Percentiles rank a stretch among this genome's conserved stretches.
Conservation (phyloP, 768 basidiomycete genomes). For the Trametes coccinea region DNA sequence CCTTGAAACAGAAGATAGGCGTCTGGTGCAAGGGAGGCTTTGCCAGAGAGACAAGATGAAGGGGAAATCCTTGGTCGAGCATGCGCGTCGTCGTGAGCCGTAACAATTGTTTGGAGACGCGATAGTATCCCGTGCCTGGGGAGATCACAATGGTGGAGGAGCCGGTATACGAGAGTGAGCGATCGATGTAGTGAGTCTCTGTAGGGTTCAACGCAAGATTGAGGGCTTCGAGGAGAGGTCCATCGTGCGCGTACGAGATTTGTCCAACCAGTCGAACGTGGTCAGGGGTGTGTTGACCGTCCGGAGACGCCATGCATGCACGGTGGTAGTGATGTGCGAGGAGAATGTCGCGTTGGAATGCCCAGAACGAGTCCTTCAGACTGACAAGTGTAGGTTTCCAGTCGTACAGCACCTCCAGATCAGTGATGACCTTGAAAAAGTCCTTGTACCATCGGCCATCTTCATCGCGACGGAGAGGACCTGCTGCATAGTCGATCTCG, state of each 20-base stretch:
- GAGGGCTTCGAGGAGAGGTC: slow-evolving; percentile 92
- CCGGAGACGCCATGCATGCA: slow-evolving; percentile 44
- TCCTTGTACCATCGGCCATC: slow-evolving; percentile 88
- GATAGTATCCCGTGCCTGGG: slow-evolving; percentile 92
- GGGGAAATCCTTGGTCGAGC: slow-evolving; percentile 88
- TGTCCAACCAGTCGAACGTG: slow-evolving; percentile 74
- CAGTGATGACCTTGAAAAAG: slow-evolving; percentile 94
- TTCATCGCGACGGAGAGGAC: slow-evolving; percentile 76
- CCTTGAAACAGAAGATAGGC: slow-evolving; percentile 88
- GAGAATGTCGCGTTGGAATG: slow-evolving; percentile 88
- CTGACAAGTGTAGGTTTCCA: slow-evolving; percentile 86
- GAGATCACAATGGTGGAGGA: slow-evolving; percentile 82
- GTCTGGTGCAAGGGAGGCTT: slow-evolving; percentile 93
- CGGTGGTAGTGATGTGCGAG: slow-evolving; percentile 88
- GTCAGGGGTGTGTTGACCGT: slow-evolving; percentile 31
- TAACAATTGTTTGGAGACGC: slow-evolving; percentile 86
- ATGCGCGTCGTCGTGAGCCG: slow-evolving; percentile 91
- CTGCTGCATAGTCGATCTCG: slow-evolving; percentile 81
- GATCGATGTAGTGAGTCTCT: slow-evolving; percentile 94
- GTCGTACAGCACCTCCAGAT: slow-evolving; percentile 83
- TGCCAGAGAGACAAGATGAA: slow-evolving; percentile 85
- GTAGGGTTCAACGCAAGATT: slow-evolving; percentile 91
- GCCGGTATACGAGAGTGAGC: slow-evolving; percentile 89
- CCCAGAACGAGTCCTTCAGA: slow-evolving; percentile 88
- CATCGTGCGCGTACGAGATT: slow-evolving; percentile 87